phyloP scores from a whole-genome alignment of 805 yeast genomes.

The Spathaspora sp. region DNA sequence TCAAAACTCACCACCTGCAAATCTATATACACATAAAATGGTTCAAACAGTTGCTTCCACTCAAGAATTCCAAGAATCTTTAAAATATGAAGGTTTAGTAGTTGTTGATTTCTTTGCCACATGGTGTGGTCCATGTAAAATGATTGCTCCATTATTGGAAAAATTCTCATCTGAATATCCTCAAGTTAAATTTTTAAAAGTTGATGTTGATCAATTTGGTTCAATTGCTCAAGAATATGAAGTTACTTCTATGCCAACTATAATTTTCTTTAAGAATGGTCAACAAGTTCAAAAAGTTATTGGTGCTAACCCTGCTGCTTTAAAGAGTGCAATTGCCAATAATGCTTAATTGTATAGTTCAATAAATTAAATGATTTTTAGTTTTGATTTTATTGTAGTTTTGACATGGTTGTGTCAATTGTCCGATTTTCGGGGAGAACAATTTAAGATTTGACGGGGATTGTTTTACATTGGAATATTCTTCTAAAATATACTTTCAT shows the following conservation, averaged over 20 bases:
- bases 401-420: no score
- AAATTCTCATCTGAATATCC: slow-evolving; percentile 68
- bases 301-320: slow-evolving; percentile 87
- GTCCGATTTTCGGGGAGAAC: no score
- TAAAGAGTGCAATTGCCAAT: slow-evolving; percentile 62
- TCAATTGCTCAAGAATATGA: slow-evolving; percentile 68
- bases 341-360: slow-evolving; percentile 34
- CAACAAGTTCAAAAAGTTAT: slow-evolving; percentile 72
- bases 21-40: slow-evolving; percentile 18
- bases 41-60: slow-evolving; percentile 28
- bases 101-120: slow-evolving; percentile 95
- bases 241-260: slow-evolving; percentile 56
- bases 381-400: no score
- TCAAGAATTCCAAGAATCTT: slow-evolving; percentile 65
- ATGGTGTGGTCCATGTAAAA: slow-evolving; percentile 99
- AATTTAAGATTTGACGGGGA: no score
- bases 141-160: slow-evolving; percentile 91
- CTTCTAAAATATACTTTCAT: no score
- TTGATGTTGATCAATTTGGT: slow-evolving; percentile 85
- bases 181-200: slow-evolving; percentile 74
- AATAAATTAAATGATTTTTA: background rate
- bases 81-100: slow-evolving; percentile 64
- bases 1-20: background rate
- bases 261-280: slow-evolving; percentile 79
- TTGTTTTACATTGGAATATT: no score